Percentiles rank a stretch among this genome's conserved stretches.
Conservation (phyloP, 257 asterid genomes). For the Capsicum pubescens region DNA sequence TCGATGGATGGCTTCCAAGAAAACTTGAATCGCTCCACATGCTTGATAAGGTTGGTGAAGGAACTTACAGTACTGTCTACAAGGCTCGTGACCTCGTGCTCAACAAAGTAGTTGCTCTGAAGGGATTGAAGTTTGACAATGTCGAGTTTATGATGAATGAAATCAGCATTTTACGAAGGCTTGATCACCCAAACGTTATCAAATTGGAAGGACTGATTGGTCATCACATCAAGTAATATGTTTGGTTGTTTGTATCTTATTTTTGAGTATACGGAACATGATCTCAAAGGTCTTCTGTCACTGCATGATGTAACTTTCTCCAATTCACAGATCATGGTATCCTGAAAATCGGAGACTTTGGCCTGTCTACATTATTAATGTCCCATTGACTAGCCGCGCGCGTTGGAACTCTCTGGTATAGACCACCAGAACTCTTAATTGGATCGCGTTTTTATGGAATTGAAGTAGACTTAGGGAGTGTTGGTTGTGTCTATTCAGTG, state of each 20-base stretch:
- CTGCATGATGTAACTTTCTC: background rate
- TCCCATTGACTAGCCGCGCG: background rate
- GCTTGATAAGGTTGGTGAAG: background rate
- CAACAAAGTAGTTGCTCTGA: background rate
- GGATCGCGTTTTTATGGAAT: conserved; percentile 4
- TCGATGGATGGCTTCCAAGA: background rate
- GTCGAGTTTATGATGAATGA: background rate
- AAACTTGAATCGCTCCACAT: background rate
- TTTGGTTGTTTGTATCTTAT: background rate
- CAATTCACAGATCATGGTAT: background rate
- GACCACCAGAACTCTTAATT: background rate
- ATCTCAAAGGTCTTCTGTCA: background rate
- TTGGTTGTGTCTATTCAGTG: background rate
- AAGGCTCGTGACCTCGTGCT: background rate
- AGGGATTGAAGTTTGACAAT: background rate
- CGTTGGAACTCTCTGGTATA: background rate
- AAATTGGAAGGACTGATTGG: background rate
- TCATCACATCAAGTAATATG: background rate
- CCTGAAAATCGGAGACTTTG: too few relatives aligned
- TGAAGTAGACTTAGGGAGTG: background rate
- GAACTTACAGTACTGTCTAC: background rate
- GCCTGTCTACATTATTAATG: too few relatives aligned
- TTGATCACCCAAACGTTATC: background rate
- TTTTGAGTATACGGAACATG: background rate
- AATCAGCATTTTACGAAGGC: conserved; percentile 5